Percentiles rank a stretch among this genome's conserved stretches.
Evolutionary conservation across 2,329 filamentous ascomycete species (phyloP).

Genomic region (Dactylellina sp.): DNA sequence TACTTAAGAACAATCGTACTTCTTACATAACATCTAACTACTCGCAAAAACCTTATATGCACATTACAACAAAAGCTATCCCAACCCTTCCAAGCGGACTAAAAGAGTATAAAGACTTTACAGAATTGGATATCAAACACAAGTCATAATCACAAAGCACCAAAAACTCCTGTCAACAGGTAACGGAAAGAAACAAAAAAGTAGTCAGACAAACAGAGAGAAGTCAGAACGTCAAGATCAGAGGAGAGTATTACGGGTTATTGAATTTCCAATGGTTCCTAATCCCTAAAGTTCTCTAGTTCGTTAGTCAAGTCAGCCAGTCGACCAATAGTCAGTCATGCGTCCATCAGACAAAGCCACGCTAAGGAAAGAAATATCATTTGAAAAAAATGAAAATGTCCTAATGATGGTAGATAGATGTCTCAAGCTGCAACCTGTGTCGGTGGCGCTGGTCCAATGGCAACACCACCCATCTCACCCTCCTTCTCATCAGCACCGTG

Average conservation of each 20-base stretch:
- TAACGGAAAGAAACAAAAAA: neutral
- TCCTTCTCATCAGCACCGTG: slow-evolving; percentile 65
- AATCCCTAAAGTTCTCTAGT: neutral
- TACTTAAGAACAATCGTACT: neutral
- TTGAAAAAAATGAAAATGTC: neutral
- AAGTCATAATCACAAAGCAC: slow-evolving; percentile 12
- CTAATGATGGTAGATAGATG: neutral
- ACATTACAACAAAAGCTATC: slow-evolving; percentile 9
- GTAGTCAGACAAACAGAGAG: neutral
- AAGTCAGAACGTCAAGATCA: neutral
- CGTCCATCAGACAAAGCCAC: neutral
- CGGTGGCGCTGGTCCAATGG: slow-evolving; percentile 57
- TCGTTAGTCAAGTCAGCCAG: neutral
- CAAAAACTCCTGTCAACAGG: slow-evolving; percentile 13
- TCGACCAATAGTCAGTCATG: neutral
- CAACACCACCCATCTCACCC: slow-evolving; percentile 54
- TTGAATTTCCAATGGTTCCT: neutral
- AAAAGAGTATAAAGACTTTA: slow-evolving; percentile 3
- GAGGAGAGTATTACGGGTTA: neutral
- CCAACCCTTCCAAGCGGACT: slow-evolving; percentile 1
- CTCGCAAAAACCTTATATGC: neutral
- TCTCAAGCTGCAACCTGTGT: slow-evolving; percentile 42
- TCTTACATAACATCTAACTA: neutral
- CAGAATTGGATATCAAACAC: slow-evolving; percentile 8
- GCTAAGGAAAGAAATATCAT: neutral